These are phyloP conservation scores for Penicillium sp. DNA, from an alignment of 2,329 filamentous ascomycete genomes.

Conservation along the genomic window DNA sequence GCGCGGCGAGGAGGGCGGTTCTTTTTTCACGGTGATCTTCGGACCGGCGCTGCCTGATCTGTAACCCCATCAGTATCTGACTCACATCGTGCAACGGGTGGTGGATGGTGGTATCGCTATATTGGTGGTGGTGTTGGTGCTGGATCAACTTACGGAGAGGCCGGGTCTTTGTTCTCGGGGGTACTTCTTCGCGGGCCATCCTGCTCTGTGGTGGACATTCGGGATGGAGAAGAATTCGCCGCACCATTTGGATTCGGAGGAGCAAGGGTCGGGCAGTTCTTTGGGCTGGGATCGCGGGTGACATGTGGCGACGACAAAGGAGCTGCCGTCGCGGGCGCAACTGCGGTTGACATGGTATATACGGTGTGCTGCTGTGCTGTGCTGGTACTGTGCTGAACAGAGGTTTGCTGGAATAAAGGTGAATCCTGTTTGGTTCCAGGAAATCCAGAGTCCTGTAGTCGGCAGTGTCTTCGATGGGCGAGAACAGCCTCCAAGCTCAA, in stretches of 20 bases:
- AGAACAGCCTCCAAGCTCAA: not conserved
- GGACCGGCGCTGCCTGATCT: constrained; percentile 59
- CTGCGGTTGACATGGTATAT: constrained; percentile 55
- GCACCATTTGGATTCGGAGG: constrained; percentile 35
- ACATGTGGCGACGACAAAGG: constrained; percentile 50
- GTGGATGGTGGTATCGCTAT: too few species aligned
- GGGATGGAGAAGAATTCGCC: constrained; percentile 39
- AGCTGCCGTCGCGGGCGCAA: constrained; percentile 50
- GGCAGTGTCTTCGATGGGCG: not conserved
- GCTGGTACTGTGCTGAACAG: too few species aligned
- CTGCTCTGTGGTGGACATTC: constrained; percentile 35
- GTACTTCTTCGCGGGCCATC: constrained; percentile 41
- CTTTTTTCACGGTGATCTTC: constrained; percentile 95
- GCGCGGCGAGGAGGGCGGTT: constrained; percentile 80
- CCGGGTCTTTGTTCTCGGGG: constrained; percentile 43
- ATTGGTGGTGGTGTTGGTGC: too few species aligned
- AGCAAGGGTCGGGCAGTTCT: constrained; percentile 47
- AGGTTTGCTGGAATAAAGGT: too few species aligned
- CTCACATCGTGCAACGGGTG: too few species aligned
- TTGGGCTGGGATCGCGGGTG: constrained; percentile 49
- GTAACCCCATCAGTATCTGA: too few species aligned
- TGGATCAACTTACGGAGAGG: constrained; percentile 51
- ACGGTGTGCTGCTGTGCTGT: constrained; percentile 1
- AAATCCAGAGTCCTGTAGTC: too few species aligned
- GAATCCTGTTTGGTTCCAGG: not conserved